Percentiles rank a stretch among this genome's conserved stretches.
Evolutionary conservation across 2,329 filamentous ascomycete species (phyloP).

Genomic region (Colletotrichum tabaci): DNA sequence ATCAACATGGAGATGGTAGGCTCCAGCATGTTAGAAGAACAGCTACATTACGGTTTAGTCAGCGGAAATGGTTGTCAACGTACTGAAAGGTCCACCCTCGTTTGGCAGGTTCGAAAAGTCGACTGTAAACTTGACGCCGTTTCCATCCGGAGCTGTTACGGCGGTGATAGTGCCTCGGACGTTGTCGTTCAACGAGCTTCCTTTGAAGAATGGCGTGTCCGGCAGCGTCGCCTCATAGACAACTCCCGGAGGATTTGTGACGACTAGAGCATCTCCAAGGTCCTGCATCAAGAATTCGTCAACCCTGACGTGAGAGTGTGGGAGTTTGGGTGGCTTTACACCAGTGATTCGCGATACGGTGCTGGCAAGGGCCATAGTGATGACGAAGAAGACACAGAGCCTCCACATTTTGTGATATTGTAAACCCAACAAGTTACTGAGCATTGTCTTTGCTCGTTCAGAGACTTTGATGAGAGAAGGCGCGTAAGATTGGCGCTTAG

Average conservation of each 20-base stretch:
- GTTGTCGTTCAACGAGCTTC: constrained; percentile 63
- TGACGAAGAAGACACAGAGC: constrained; percentile 44
- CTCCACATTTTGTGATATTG: constrained; percentile 42
- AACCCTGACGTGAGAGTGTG: not conserved
- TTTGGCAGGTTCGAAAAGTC: constrained; percentile 71
- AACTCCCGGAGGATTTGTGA: constrained; percentile 70
- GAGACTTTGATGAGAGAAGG: not conserved
- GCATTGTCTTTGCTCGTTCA: not conserved
- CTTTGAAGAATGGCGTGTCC: constrained; percentile 64
- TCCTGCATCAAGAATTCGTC: constrained; percentile 45
- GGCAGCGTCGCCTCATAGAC: constrained; percentile 72
- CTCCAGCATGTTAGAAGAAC: constrained; percentile 55
- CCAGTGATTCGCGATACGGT: constrained; percentile 46
- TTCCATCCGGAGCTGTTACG: constrained; percentile 61
- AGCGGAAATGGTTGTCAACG: constrained; percentile 47
- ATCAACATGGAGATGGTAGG: constrained; percentile 80
- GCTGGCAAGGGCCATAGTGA: constrained; percentile 49
- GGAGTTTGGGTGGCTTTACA: constrained; percentile 24
- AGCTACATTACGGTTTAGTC: not conserved
- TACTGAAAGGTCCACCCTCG: constrained; percentile 55
- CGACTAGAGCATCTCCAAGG: constrained; percentile 65
- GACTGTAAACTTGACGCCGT: constrained; percentile 69
- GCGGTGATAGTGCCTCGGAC: constrained; percentile 68
- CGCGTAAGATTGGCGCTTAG: not conserved
- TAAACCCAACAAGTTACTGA: not conserved